Evolutionary conservation across 352 stramenopile species (phyloP).

Genomic region (Thraustotheca clavata): DNA sequence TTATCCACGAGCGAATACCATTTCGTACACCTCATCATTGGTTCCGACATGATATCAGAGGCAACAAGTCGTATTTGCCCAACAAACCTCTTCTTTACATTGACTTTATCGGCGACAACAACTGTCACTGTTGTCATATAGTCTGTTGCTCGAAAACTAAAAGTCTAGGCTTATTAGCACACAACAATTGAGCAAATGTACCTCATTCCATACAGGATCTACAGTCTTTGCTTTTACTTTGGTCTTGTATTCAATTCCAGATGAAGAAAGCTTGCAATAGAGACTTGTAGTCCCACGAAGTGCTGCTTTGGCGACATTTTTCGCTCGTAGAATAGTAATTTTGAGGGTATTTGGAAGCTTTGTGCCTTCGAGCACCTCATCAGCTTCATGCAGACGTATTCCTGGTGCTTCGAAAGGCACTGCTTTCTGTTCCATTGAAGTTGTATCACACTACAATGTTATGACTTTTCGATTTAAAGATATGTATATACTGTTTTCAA

Average conservation of each 20-base stretch:
- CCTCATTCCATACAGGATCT: conserved; percentile 63
- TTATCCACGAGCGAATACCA: conserved; percentile 54
- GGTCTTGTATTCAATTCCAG: conserved; percentile 59
- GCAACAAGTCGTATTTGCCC: conserved; percentile 51
- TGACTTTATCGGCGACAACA: conserved; percentile 59
- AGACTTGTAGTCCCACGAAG: conserved; percentile 55
- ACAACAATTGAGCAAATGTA: not conserved
- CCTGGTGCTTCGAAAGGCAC: not conserved
- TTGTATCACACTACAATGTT: not conserved
- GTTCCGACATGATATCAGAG: conserved; percentile 40
- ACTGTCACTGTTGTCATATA: conserved; percentile 55
- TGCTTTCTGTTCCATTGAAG: not conserved
- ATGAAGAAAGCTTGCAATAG: conserved; percentile 63
- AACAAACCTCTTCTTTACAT: conserved; percentile 62
- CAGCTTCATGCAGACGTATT: conserved; percentile 13
- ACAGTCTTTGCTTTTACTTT: conserved; percentile 62
- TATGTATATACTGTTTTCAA: not conserved
- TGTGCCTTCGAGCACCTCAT: conserved; percentile 7
- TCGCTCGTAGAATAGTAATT: conserved; percentile 60
- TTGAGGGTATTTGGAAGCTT: conserved; percentile 63
- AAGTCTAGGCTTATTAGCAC: conserved; percentile 26
- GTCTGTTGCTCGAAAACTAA: conserved; percentile 59
- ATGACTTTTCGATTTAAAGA: not conserved
- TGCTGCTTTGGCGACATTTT: conserved; percentile 33
- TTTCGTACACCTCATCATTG: conserved; percentile 46